Percentiles rank a stretch among this genome's conserved stretches.
Evolutionary conservation across 768 basidiomycete genomes (phyloP).

Genomic region (Boletus reticuloceps): DNA sequence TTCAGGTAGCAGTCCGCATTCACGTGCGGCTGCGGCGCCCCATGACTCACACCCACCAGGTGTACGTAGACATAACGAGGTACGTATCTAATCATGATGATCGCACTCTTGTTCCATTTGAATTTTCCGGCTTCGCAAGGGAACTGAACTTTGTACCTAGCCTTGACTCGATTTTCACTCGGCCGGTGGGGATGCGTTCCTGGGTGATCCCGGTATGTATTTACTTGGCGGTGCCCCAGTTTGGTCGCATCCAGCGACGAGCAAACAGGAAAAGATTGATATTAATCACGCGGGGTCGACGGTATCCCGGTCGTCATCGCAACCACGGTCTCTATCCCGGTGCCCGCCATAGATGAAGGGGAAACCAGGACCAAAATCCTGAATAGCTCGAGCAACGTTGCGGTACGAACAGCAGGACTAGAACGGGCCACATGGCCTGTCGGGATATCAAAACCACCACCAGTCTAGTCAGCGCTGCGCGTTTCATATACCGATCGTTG

Average conservation of each 20-base stretch:
- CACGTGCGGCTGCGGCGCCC: not conserved
- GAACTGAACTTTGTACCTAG: constrained; percentile 20
- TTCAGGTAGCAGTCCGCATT: not conserved
- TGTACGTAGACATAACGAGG: constrained; percentile 9
- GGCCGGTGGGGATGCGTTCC: not conserved
- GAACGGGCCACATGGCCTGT: not conserved
- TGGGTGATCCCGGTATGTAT: not conserved
- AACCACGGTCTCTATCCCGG: constrained; percentile 9
- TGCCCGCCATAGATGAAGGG: constrained; percentile 5
- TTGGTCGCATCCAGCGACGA: not conserved
- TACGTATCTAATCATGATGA: constrained; percentile 6
- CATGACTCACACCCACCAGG: not conserved
- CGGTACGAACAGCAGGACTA: not conserved
- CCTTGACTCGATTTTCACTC: constrained; percentile 5
- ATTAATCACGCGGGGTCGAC: constrained; percentile 29
- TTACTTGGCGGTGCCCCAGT: constrained; percentile 1
- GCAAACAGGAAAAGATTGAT: constrained; percentile 17
- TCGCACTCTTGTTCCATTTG: constrained; percentile 3
- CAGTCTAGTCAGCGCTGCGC: not conserved
- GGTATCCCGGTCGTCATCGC: constrained; percentile 31
- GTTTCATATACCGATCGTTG: constrained; percentile 4
- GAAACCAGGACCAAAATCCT: not conserved
- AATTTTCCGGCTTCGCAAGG: not conserved
- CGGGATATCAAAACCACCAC: not conserved
- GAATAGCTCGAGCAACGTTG: not conserved